Evolutionary conservation across 352 stramenopile genomes (phyloP), one percentile per base, ranked within the genome.

Genomic region (Globisporangium lucens): DNA sequence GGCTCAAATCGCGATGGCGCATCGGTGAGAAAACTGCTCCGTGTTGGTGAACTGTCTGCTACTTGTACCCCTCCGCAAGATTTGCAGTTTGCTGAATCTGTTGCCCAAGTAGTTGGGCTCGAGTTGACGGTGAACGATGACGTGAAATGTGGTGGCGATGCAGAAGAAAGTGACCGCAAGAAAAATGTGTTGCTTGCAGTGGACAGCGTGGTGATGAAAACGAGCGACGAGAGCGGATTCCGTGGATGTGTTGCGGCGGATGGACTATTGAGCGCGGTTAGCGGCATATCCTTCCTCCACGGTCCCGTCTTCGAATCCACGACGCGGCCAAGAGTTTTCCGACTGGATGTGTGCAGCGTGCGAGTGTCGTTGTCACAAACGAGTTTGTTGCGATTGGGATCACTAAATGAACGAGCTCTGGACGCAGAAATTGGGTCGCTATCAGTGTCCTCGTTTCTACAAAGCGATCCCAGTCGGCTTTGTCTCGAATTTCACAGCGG

Each of bases 321-420:
- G 29, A 12, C 17, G n/a, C 63, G 35, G 63, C 56, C 6, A 47
- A 13, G 51, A 20, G 52, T 52, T 29, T 82, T 86, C 64, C 65
- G 68, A 17, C 69, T 80, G 60, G 76, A 89, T 61, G 49, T 71
- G 35, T 78, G 69, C 46, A 53, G 58, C 9, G 38, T 61, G 52
- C 30, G 46, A 12, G 68, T 69, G 29, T 79, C 70, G 1, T 68
- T 63, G 8, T 70, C 53, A 47, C 46, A 80, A 49, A 63, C 62
- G 22, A 70, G 65, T 60, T 64, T 53, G 33, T 69, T 60, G 27
- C 63, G 59, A 2, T 56, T 75, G n/a, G 60, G 67, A 20, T 71
- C 76, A 61, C 63, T 75, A 9, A 65, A 80, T 20, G 35, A 63
- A 47, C 74, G 82, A 66, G 56, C 69, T 17, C 8, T 89, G 57